Base-by-base conservation (phyloP, 768 basidiomycete species). In the Leccinum boreale region DNA sequence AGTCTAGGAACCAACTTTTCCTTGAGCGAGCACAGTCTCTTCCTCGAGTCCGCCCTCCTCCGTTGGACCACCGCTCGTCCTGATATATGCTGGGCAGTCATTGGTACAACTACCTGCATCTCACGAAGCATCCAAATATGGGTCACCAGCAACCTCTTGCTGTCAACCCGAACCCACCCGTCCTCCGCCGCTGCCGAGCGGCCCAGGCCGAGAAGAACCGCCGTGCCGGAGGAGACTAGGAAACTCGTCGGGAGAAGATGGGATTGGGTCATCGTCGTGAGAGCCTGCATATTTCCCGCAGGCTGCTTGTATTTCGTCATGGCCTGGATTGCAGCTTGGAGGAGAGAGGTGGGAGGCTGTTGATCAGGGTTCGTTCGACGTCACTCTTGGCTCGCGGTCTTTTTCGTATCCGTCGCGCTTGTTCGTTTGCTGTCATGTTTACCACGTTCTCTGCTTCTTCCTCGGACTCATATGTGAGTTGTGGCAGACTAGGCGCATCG, bases 111-210 rank as follows among this genome's bases (percentile, higher is more conserved):
- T 48, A 97, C 96, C 0, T 91, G 87, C 67, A 77, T 87, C 55
- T 88, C 87, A 62, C 81, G 90, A 54, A 84, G 86, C 63, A 81
- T 98, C 55, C 92, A 97, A 75, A 87, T 97, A 58, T 98, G 94
- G 94, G 94, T 97, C 24, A 96, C 94, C 42, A 90, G 87, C 67
- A 98, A 98, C 70, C 82, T 98, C 57, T 73, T 72, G 4, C 42
- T 54, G 28, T 58, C 61, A 6, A 50, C 63, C 5, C 50, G 53
- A 59, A 50, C 56, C 1, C 57, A 58, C 29, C 1, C 29, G 23
- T 33, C 57, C 14, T 53, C 55, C n/a, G 50, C 57, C 5, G 29
- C 58, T n/a, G 57, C 62, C 3, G 69, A 67, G 67, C 56, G 65
- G 52, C 49, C 62, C 55, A 62, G 70, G 63, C 53, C 58, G 52